phyloP scores from a whole-genome alignment of 1,284 basidiomycete species.

The Austropuccinia psidii region DNA sequence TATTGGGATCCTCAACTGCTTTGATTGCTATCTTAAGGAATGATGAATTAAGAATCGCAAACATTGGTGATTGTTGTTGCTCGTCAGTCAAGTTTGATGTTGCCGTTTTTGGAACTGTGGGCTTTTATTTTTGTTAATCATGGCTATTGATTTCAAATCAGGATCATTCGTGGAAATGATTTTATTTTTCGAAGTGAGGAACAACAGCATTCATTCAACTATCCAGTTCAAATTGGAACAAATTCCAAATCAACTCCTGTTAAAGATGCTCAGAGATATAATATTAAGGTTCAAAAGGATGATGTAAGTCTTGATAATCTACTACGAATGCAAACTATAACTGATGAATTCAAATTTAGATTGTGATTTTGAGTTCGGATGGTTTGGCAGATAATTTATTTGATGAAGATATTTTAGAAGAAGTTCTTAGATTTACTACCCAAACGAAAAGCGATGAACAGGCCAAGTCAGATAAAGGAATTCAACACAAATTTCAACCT shows the following conservation, averaged over 20 bases:
- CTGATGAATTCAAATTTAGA: constrained; percentile 42
- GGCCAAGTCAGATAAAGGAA: neutral
- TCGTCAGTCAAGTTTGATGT: constrained; percentile 38
- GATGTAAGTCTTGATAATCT: constrained; percentile 55
- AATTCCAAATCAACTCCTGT: constrained; percentile 61
- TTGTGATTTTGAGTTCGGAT: constrained; percentile 80
- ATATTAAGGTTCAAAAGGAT: constrained; percentile 68
- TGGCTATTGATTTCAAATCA: neutral
- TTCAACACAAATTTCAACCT: constrained; percentile 44
- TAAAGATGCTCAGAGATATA: constrained; percentile 63
- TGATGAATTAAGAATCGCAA: constrained; percentile 76
- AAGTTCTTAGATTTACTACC: constrained; percentile 60
- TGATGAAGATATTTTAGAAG: constrained; percentile 87
- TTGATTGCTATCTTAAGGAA: constrained; percentile 56
- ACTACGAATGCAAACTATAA: neutral
- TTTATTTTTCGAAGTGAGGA: constrained; percentile 75
- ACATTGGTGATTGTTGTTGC: constrained; percentile 79
- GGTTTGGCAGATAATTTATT: constrained; percentile 90
- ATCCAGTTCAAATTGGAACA: constrained; percentile 78
- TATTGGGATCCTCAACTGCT: constrained; percentile 55
- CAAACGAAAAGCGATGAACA: neutral
- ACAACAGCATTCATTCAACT: constrained; percentile 95
- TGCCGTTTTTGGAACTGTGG: too few species aligned
- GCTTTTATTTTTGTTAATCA: neutral
- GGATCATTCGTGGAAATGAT: constrained; percentile 43